Conservation (phyloP, 2,329 filamentous ascomycete genomes). For the Sporothrix luriei region DNA sequence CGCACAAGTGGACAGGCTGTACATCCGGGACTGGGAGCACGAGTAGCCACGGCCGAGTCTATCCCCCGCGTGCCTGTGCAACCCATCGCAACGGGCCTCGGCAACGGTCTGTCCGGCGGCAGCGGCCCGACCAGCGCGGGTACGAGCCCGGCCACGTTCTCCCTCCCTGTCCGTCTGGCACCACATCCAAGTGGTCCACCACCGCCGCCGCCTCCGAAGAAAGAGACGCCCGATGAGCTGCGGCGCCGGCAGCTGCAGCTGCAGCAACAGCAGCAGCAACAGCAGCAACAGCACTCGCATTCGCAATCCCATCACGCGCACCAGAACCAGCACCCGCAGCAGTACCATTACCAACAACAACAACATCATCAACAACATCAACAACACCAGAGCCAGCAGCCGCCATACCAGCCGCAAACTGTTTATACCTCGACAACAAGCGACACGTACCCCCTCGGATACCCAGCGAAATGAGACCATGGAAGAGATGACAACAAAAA, state of each 20-base stretch:
- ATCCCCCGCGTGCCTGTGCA: conserved; percentile 53
- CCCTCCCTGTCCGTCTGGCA: conserved; percentile 65
- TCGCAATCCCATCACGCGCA: conserved; percentile 11
- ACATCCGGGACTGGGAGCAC: conserved; percentile 58
- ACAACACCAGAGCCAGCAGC: conserved; percentile 23
- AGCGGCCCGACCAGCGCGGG: conserved; percentile 41
- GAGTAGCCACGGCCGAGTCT: conserved; percentile 56
- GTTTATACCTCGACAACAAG: conserved; percentile 32
- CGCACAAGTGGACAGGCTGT: conserved; percentile 49
- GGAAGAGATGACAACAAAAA: neutral
- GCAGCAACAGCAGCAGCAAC: conserved; percentile 25
- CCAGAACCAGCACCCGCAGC: conserved; percentile 9
- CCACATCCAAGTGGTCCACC: conserved; percentile 62
- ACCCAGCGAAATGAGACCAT: conserved; percentile 39
- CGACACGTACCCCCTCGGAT: conserved; percentile 39
- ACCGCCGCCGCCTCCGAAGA: conserved; percentile 59
- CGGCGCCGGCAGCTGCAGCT: conserved; percentile 41
- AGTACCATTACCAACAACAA: conserved; percentile 28
- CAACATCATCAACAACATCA: conserved; percentile 29
- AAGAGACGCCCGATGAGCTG: conserved; percentile 58
- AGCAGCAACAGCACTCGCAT: conserved; percentile 21
- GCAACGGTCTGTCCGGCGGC: conserved; percentile 40
- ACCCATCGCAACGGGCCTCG: conserved; percentile 35
- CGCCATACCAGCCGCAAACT: conserved; percentile 24
- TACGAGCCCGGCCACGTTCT: conserved; percentile 57